Evolutionary conservation across 1,284 basidiomycete genomes (phyloP), one percentile per base, ranked within the genome.

Genomic region (Tilletia indica): DNA sequence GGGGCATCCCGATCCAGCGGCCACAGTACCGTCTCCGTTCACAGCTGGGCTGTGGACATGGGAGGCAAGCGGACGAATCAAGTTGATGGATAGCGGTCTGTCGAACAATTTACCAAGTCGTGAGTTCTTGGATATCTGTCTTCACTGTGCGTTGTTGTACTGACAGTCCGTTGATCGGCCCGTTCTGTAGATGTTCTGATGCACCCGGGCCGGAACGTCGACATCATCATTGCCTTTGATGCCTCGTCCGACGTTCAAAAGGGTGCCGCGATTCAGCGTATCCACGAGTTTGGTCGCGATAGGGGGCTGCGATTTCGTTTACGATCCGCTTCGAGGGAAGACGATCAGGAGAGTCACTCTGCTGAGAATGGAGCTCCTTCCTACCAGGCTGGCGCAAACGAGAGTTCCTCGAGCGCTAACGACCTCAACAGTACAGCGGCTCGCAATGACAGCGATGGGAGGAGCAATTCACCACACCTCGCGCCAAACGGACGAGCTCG

Each of bases 61-160:
- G 77, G 77, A 78, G 67, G 72, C 73, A 0, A 71, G 73, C 64
- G 74, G 76, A 1, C 73, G 78, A 3, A 75, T 82, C 67, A 76
- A 80, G 0, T 73, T 83, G 9, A 81, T 83, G 80, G 81, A 82
- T 69, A 73, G 76, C 4, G 81, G 81, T 12, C 76, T 81, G 70
- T 80, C 80, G 49, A 83, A 83, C 79, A 83, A 82, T 68, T 74
- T 82, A n/a, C 82, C 82, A 42, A 82, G 76, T 68, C 81, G 70
- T 71, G 34, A 68, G 70, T 68, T 8, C 36, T 49, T 8, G 34
- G 21, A 25, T 39, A 4, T 12, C 8, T 25, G 31, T 31, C 25
- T 31, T 31, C 25, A 31, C 25, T 31, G 25, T 31, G 25, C 25
- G 25, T 31, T 31, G 42, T 45, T 45, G 42, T 9, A 42, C 38